These are phyloP conservation scores for Clonostachys byssicola DNA, from an alignment of 2,329 filamentous ascomycete genomes.

Conservation along the genomic window DNA sequence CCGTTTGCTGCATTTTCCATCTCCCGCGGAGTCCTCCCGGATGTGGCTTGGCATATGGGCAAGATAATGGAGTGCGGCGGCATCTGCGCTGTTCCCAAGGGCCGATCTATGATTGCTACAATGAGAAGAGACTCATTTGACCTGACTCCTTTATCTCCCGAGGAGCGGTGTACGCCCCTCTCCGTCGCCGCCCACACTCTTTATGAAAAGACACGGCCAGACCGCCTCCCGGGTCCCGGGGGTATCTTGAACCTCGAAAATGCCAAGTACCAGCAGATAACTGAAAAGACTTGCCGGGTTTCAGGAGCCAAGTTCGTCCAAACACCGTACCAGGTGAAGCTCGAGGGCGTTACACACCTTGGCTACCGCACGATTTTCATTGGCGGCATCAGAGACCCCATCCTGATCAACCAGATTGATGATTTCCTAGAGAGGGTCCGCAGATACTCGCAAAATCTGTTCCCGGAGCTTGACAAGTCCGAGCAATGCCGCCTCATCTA, in stretches of 20 bases:
- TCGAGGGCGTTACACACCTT: constrained; percentile 36
- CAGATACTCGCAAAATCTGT: constrained; percentile 11
- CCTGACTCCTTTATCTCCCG: constrained; percentile 31
- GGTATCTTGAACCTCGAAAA: constrained; percentile 34
- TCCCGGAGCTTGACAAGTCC: constrained; percentile 10
- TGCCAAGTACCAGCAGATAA: constrained; percentile 32
- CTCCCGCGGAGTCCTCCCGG: constrained; percentile 18
- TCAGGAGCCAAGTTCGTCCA: constrained; percentile 28
- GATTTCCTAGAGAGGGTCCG: constrained; percentile 21
- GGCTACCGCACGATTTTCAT: constrained; percentile 41
- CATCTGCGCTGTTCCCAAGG: constrained; percentile 40
- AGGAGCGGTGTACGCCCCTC: constrained; percentile 35
- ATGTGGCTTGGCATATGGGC: constrained; percentile 42
- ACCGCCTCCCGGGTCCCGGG: constrained; percentile 42
- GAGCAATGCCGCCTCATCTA: constrained; percentile 32
- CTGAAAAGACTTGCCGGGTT: constrained; percentile 27
- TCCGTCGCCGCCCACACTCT: constrained; percentile 47
- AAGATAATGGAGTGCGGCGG: constrained; percentile 50
- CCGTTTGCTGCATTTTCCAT: constrained; percentile 31
- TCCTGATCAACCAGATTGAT: constrained; percentile 35
- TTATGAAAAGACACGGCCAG: constrained; percentile 48
- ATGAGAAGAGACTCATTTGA: constrained; percentile 39
- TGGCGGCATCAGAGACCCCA: constrained; percentile 38
- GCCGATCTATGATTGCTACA: constrained; percentile 29
- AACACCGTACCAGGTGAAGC: constrained; percentile 37